Evolutionary conservation across 73 alveolate genomes (phyloP).

Genomic region (Symbiodinium natans): DNA sequence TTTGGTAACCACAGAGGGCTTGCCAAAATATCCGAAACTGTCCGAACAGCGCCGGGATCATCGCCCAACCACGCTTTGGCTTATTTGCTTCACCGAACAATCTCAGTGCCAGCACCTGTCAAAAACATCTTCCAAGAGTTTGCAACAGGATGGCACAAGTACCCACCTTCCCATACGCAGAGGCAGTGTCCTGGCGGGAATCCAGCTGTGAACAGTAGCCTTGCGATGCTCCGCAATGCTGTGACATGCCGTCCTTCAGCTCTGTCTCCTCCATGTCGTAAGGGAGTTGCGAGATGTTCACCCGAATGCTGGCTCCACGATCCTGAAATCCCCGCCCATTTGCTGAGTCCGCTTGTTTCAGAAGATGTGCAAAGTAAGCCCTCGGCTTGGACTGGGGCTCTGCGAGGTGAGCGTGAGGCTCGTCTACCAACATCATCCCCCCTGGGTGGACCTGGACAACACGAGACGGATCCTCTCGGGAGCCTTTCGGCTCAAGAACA

Average conservation of each 20-base stretch:
- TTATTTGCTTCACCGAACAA: background rate
- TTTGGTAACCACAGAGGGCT: too few species aligned
- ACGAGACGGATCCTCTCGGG: too few species aligned
- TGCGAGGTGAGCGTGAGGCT: conserved; percentile 14
- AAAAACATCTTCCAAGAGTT: background rate
- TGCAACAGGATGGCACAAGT: background rate
- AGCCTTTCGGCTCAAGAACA: too few species aligned
- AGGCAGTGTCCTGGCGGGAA: conserved; percentile 27
- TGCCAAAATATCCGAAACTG: too few species aligned
- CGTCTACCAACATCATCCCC: background rate
- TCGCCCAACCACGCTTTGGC: conserved; percentile 75
- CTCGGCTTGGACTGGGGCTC: background rate
- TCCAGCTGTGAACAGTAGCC: background rate
- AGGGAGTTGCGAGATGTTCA: conserved; percentile 39
- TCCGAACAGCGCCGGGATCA: background rate
- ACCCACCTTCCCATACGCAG: conserved; percentile 49
- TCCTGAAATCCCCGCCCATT: background rate
- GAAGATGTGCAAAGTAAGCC: too few species aligned
- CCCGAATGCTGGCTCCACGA: background rate
- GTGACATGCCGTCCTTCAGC: conserved; percentile 48
- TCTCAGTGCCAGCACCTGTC: conserved; percentile 53
- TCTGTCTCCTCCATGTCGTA: conserved; percentile 76
- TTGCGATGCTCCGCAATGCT: background rate
- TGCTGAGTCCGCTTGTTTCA: too few species aligned
- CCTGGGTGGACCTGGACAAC: background rate